phyloP scores from a whole-genome alignment of 1,284 basidiomycete genomes.

The Microbotryum violaceum region DNA sequence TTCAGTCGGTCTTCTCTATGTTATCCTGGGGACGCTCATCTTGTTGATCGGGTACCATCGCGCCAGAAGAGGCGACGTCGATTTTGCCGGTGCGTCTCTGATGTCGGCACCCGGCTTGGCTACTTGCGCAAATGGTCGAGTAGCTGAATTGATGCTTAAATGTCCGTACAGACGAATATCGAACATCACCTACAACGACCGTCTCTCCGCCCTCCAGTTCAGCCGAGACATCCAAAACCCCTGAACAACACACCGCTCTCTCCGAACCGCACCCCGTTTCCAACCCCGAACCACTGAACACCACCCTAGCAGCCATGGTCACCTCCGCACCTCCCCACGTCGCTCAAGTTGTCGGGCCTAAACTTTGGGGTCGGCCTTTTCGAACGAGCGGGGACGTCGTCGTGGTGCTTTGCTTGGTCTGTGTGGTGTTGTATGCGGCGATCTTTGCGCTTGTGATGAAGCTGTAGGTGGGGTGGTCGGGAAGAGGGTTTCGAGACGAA shows the following conservation, averaged over 20 bases:
- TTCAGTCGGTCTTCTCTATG: constrained; percentile 21
- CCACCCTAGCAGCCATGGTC: neutral
- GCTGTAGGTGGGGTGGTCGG: neutral
- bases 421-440: constrained; percentile 12
- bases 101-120: too few relatives aligned
- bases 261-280: too few relatives aligned
- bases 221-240: too few relatives aligned
- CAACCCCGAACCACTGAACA: too few relatives aligned
- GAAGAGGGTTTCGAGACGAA: too few relatives aligned
- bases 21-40: constrained; percentile 15
- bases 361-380: constrained; percentile 20
- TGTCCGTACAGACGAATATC: too few relatives aligned
- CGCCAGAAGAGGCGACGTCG: constrained; percentile 10
- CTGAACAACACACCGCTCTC: too few relatives aligned
- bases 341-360: too few relatives aligned
- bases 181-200: too few relatives aligned
- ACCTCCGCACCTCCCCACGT: neutral
- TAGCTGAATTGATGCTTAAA: too few relatives aligned
- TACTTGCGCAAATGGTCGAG: too few relatives aligned
- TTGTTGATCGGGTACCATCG: constrained; percentile 13
- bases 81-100: constrained; percentile 16
- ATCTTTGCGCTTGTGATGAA: constrained; percentile 18
- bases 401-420: constrained; percentile 14
- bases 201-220: too few relatives aligned
- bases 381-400: constrained; percentile 20